Evolutionary conservation across 1,284 basidiomycete genomes (phyloP), one percentile per base, ranked within the genome.

Genomic region (Naganishia albida): DNA sequence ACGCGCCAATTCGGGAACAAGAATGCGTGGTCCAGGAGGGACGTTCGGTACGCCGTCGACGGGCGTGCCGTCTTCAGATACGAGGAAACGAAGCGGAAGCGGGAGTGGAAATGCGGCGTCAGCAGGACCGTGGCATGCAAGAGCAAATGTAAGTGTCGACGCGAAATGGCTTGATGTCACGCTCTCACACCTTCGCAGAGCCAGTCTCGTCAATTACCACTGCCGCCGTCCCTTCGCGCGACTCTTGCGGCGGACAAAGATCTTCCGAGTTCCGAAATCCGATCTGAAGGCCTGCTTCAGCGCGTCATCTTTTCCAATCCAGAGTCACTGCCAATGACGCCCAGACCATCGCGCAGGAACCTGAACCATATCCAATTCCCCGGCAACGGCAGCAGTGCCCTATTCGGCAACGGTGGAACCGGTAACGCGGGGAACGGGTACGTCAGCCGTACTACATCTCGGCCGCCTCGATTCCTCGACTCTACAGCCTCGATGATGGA

Each of bases 251-350:
- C 67, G 13, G 67, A 68, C 38, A 64, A 65, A 16, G 64, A 68
- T 25, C 40, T 68, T 3, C 53, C 64, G 7, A 53, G 59, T 38
- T 62, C 62, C 56, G 67, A 68, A 43, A 65, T 65, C 20, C 63
- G 67, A 20, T 68, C 67, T 1, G 67, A 68, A 63, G 67, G 64
- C 3, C 54, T 68, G 23, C 60, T 68, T 1, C 67, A 65, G 25
- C 57, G 64, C 39, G 62, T 65, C 28, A 68, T 65, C 16, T 62
- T 68, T 12, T 65, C 64, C 42, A 68, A 68, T 46, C 63, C 67
- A 3, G 54, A 64, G 20, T 56, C 67, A 7, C 25, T 65, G 18
- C 67, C 67, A 12, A 64, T 68, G 59, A 68, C 67, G 3, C 67
- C 67, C 3, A 42, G 42, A 23, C 63, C 63, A n/a, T 62, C 62